Conservation (phyloP, 768 basidiomycete genomes). For the Trichaptum fuscoviolaceum region DNA sequence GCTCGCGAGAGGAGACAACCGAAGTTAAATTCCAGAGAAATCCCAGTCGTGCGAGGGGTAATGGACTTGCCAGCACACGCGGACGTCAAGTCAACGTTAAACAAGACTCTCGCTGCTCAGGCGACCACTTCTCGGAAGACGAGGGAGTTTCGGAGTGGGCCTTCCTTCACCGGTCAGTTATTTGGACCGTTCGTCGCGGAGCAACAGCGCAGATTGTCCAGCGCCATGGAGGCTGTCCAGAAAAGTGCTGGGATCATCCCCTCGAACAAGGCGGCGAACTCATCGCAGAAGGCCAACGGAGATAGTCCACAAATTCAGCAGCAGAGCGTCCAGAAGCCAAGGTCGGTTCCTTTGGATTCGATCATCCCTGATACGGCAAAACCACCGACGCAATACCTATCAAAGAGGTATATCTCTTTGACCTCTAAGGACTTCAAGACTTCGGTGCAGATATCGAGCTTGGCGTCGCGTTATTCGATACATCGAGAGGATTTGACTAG, state of each 20-base stretch:
- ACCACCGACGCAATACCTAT: slow-evolving; percentile 81
- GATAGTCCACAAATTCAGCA: slow-evolving; percentile 10
- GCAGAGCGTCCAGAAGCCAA: slow-evolving; percentile 24
- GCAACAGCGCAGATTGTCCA: slow-evolving; percentile 38
- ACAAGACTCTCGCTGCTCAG: slow-evolving; percentile 39
- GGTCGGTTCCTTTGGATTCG: slow-evolving; percentile 65
- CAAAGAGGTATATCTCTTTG: slow-evolving; percentile 66
- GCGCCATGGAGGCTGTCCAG: slow-evolving; percentile 21
- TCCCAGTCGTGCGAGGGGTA: slow-evolving; percentile 34
- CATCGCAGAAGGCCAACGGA: slow-evolving; percentile 1
- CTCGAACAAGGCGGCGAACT: slow-evolving; percentile 7
- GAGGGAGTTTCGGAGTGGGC: slow-evolving; percentile 29
- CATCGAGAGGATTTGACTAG: slow-evolving; percentile 47
- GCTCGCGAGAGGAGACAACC: slow-evolving; percentile 38
- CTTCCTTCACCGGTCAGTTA: slow-evolving; percentile 47
- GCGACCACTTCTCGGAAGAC: slow-evolving; percentile 26
- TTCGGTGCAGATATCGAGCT: slow-evolving; percentile 45
- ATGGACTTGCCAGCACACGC: slow-evolving; percentile 35
- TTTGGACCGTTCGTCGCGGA: slow-evolving; percentile 56
- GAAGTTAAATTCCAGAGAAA: slow-evolving; percentile 17
- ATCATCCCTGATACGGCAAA: slow-evolving; percentile 78
- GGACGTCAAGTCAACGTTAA: slow-evolving; percentile 42
- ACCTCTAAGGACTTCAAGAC: slow-evolving; percentile 73
- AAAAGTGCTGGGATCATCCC: slow-evolving; percentile 9
- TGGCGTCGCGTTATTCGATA: slow-evolving; percentile 49